These are phyloP conservation scores for Neoboletus brunneissimus DNA, from an alignment of 768 basidiomycete species.

Conservation along the genomic window DNA sequence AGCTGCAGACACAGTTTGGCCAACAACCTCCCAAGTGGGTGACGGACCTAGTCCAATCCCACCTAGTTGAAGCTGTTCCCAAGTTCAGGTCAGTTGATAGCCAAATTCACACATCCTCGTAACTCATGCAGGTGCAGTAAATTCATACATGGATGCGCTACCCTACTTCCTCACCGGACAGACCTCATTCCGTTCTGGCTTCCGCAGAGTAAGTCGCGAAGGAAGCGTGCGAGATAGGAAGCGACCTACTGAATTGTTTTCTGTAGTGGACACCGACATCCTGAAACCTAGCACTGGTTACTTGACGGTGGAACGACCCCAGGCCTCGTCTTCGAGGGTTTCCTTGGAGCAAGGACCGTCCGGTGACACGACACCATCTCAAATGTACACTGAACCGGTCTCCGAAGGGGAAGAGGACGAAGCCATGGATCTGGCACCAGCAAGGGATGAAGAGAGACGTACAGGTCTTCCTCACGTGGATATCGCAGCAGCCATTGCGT, in stretches of 20 bases:
- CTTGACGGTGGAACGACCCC: conserved; percentile 75
- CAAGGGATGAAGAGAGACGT: conserved; percentile 78
- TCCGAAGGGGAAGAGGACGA: conserved; percentile 96
- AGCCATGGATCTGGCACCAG: conserved; percentile 60
- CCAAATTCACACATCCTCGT: background rate
- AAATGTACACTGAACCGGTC: conserved; percentile 77
- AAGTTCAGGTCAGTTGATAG: conserved; percentile 75
- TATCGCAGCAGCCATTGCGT: conserved; percentile 82
- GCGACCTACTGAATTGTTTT: background rate
- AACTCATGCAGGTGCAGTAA: conserved; percentile 47
- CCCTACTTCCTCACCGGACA: conserved; percentile 86
- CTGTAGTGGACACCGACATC: conserved; percentile 89
- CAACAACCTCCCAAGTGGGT: conserved; percentile 98
- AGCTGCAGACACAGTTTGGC: conserved; percentile 93
- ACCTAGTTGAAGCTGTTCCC: conserved; percentile 95
- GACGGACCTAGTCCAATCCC: conserved; percentile 89
- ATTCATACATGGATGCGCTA: conserved; percentile 97
- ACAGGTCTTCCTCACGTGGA: conserved; percentile 72
- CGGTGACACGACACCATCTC: conserved; percentile 41
- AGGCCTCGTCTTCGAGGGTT: conserved; percentile 42
- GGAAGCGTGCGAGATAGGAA: too few species aligned
- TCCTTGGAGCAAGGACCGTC: conserved; percentile 46
- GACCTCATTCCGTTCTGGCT: conserved; percentile 99
- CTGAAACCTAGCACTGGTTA: conserved; percentile 86
- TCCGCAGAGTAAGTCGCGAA: conserved; percentile 69